phyloP scores from a whole-genome alignment of 2,329 filamentous ascomycete species.

The Fusarium multiceps region DNA sequence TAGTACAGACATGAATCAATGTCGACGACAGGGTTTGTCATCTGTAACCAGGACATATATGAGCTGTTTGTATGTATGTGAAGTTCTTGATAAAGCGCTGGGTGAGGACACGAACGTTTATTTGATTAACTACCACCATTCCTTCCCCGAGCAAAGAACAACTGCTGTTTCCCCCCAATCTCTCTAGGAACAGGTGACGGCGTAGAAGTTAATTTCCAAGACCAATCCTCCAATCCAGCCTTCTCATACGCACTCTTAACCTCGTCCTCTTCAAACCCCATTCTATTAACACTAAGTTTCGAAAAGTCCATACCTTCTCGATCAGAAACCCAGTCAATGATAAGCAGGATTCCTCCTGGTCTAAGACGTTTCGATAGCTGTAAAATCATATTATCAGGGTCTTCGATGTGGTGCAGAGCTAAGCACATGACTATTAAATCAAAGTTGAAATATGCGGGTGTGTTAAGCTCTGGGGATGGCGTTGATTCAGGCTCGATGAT shows the following conservation, averaged over 20 bases:
- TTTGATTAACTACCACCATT: constrained; percentile 8
- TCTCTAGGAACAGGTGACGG: constrained; percentile 39
- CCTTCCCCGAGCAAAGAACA: constrained; percentile 44
- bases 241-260: constrained; percentile 36
- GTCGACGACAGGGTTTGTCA: neutral
- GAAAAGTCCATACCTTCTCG: constrained; percentile 3
- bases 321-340: constrained; percentile 49
- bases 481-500: constrained; percentile 42
- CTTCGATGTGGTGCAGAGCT: constrained; percentile 52
- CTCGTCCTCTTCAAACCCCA: constrained; percentile 42
- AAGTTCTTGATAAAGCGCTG: too few relatives aligned
- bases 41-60: too few relatives aligned
- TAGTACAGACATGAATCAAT: neutral
- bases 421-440: constrained; percentile 51
- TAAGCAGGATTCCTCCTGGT: constrained; percentile 48
- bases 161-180: constrained; percentile 41
- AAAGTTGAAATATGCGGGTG: constrained; percentile 43
- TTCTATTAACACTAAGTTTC: constrained; percentile 32
- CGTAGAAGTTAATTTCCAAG: constrained; percentile 42
- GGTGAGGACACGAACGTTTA: neutral
- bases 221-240: constrained; percentile 42
- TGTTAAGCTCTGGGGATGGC: constrained; percentile 34
- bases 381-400: constrained; percentile 44
- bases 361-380: constrained; percentile 46
- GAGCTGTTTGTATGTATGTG: neutral